These are phyloP conservation scores for Sphagnum magellanicum DNA, from an alignment of 228 moss, liverwort and hornwort genomes.

Conservation along the genomic window DNA sequence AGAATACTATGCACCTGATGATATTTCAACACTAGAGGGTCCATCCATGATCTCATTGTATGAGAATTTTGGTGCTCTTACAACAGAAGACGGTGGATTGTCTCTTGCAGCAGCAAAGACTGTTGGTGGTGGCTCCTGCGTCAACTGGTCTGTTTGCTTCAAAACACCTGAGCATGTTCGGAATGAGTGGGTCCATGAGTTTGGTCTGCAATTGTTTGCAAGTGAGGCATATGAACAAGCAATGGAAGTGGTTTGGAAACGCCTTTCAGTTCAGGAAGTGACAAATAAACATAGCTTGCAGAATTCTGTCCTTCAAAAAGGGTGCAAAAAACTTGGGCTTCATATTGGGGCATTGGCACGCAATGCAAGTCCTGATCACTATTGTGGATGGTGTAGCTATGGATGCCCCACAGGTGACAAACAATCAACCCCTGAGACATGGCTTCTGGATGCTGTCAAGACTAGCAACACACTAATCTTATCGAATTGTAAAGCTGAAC, in stretches of 20 bases:
- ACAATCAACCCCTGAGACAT: conserved; percentile 43
- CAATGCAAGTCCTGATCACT: conserved; percentile 38
- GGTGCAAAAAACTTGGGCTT: conserved; percentile 47
- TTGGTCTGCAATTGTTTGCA: conserved; percentile 43
- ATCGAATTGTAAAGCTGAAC: conserved; percentile 46
- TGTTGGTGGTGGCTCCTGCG: conserved; percentile 68
- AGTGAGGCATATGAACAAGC: conserved; percentile 44
- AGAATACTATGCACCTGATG: conserved; percentile 36
- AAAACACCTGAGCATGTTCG: conserved; percentile 49
- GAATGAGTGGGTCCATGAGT: conserved; percentile 43
- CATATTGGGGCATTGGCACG: conserved; percentile 39
- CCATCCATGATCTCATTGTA: conserved; percentile 55
- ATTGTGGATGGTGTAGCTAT: conserved; percentile 74
- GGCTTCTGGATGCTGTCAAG: conserved; percentile 60
- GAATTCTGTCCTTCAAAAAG: conserved; percentile 43
- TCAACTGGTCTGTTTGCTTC: conserved; percentile 76
- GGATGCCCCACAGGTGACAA: conserved; percentile 64
- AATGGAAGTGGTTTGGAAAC: conserved; percentile 53
- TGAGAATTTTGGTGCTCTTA: conserved; percentile 44
- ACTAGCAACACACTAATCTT: conserved; percentile 48
- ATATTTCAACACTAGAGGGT: conserved; percentile 50
- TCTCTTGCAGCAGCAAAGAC: conserved; percentile 58
- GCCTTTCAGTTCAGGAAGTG: conserved; percentile 29
- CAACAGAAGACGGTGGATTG: conserved; percentile 42
- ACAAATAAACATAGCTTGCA: conserved; percentile 42